Evolutionary conservation across 768 basidiomycete species (phyloP).

Genomic region (Porphyrellus cyaneotinctus): DNA sequence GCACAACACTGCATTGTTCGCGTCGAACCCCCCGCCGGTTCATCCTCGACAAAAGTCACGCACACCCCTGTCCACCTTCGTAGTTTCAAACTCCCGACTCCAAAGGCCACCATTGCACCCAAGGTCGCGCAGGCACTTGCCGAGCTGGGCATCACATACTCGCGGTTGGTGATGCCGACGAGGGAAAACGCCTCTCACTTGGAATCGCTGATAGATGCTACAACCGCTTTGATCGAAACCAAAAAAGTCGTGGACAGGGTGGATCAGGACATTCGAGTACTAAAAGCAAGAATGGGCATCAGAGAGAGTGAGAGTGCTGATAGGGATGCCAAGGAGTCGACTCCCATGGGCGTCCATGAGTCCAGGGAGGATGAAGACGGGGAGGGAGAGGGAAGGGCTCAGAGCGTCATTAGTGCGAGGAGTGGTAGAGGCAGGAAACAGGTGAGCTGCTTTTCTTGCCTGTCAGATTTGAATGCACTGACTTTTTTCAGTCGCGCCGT

Average conservation of each 20-base stretch:
- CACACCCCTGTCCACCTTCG: constrained; percentile 82
- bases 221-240: constrained; percentile 74
- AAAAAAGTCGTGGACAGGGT: constrained; percentile 85
- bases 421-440: constrained; percentile 58
- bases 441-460: constrained; percentile 25
- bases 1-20: constrained; percentile 70
- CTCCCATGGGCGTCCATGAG: constrained; percentile 51
- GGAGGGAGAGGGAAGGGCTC: constrained; percentile 52
- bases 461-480: neutral
- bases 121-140: constrained; percentile 73
- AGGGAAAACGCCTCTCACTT: constrained; percentile 70
- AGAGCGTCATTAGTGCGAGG: constrained; percentile 59
- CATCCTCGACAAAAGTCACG: constrained; percentile 58
- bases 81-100: constrained; percentile 77
- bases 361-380: constrained; percentile 28
- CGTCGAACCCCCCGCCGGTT: constrained; percentile 48
- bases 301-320: constrained; percentile 43
- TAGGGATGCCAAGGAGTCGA: constrained; percentile 37
- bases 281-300: constrained; percentile 58
- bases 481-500: constrained; percentile 44
- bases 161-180: constrained; percentile 92
- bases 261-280: constrained; percentile 77
- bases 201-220: constrained; percentile 69
- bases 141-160: constrained; percentile 71
- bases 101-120: constrained; percentile 68